Conservation (phyloP, 306 rosid species). For the Gynostemma pentaphyllum region DNA sequence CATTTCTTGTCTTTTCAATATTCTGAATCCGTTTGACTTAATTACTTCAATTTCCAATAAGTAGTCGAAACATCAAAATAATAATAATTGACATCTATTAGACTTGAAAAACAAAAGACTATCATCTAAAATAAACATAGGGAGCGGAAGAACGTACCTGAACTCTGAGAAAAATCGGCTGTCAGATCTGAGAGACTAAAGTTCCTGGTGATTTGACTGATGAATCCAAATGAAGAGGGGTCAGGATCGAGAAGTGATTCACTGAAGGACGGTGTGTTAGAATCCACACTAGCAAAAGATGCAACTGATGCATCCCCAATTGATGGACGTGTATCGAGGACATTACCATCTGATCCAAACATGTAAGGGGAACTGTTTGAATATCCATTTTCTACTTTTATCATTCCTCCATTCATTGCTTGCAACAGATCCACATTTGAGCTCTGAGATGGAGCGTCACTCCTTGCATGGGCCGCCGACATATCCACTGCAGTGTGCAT, state of each 20-base stretch:
- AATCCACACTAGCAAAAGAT: constrained; percentile 38
- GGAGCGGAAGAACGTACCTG: constrained; percentile 35
- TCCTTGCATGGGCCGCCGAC: constrained; percentile 36
- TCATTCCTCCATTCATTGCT: constrained; percentile 63
- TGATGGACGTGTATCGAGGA: constrained; percentile 41
- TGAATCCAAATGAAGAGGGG: constrained; percentile 49
- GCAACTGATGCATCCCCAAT: constrained; percentile 57
- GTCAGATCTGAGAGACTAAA: constrained; percentile 84
- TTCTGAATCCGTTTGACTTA: background rate
- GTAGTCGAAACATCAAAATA: too few species aligned
- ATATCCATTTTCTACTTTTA: constrained; percentile 69
- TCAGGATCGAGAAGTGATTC: constrained; percentile 49
- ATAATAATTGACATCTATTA: too few species aligned
- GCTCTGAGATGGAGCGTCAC: constrained; percentile 44
- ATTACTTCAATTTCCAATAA: background rate
- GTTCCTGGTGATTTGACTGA: constrained; percentile 66
- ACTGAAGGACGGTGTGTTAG: constrained; percentile 46
- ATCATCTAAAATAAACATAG: background rate
- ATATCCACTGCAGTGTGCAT: constrained; percentile 52
- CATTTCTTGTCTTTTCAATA: background rate
- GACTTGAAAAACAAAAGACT: background rate
- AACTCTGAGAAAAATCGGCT: constrained; percentile 64
- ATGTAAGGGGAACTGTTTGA: constrained; percentile 48
- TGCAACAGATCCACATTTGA: constrained; percentile 58
- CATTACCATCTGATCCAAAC: constrained; percentile 51